Base-by-base conservation (phyloP, 1,139 yeast species). In the Yamadazyma pseudoaaseri region DNA sequence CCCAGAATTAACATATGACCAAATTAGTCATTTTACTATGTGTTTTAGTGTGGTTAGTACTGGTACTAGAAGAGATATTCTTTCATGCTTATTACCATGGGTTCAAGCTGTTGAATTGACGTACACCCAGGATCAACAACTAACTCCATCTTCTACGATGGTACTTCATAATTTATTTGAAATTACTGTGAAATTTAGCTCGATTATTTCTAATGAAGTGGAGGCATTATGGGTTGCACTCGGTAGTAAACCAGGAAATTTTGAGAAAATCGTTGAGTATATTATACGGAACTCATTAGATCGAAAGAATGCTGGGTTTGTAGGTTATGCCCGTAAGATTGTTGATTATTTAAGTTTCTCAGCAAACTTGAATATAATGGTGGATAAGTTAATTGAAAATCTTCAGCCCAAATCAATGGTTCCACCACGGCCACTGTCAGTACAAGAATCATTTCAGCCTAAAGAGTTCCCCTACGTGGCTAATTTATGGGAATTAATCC, bases 141-240 rank as follows among this genome's bases (percentile, higher is more conserved):
- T 67, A 23, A 76, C 76, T 26, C 64, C 69, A n/a, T 57, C 73
- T 8, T 79, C 92, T 1, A 66, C 72, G 29, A 86, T 90, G 96
- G 89, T 90, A 1, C 57, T 92, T 45, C 79, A 76, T 41, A 92
- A 90, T 47, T 60, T 92, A 36, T 79, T 89, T 56, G 97, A 87
- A 48, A 82, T 92, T 28, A 86, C 97, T 0, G 79, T 87, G 27
- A 78, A 79, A 37, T 86, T 82, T 47, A 78, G 90, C 35, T 81
- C 81, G 28, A 67, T 70, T 11, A 78, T 86, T 47, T 86, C 86
- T 31, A 83, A 83, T 48, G 97, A 89, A 48, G 86, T 92, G 7
- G 97, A 90, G 54, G 95, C 95, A 0, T 60, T 92, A 24, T 94
- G 99, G 99, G 87, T 86, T 3, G 94, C 97, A 0, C 65, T 92